Conservation (phyloP, 768 basidiomycete species). For the Amanita jacksonii region DNA sequence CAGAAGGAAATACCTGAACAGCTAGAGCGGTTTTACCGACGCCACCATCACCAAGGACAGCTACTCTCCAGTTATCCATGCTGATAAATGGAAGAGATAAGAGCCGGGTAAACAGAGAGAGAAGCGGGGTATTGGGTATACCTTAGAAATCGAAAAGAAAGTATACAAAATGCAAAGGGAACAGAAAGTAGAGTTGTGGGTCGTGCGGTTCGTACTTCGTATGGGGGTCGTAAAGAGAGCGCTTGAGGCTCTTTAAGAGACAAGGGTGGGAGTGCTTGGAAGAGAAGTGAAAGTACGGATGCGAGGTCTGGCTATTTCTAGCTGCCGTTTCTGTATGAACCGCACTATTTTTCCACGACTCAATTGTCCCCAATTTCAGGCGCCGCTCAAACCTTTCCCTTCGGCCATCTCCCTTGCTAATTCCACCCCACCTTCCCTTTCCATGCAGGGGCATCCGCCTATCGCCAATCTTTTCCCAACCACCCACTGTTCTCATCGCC, state of each 20-base stretch:
- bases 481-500: background rate
- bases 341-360: slow-evolving; percentile 9
- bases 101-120: slow-evolving; percentile 13
- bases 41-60: slow-evolving; percentile 93
- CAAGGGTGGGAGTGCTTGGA: background rate
- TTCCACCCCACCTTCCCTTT: slow-evolving; percentile 7
- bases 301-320: slow-evolving; percentile 13
- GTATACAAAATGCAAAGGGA: slow-evolving; percentile 19
- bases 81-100: slow-evolving; percentile 21
- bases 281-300: slow-evolving; percentile 4
- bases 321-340: slow-evolving; percentile 11
- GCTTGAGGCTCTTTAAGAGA: background rate
- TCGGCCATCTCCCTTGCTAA: slow-evolving; percentile 11
- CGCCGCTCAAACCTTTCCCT: slow-evolving; percentile 4
- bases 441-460: background rate
- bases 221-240: slow-evolving; percentile 11
- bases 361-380: slow-evolving; percentile 4
- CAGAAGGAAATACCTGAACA: slow-evolving; percentile 67
- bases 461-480: background rate
- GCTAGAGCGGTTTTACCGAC: slow-evolving; percentile 96
- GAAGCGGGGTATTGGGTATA: slow-evolving; percentile 12
- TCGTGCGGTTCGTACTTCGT: slow-evolving; percentile 22
- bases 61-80: slow-evolving; percentile 95
- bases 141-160: slow-evolving; percentile 25
- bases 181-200: slow-evolving; percentile 10